Conservation (phyloP, 352 stramenopile genomes). For the Halophytophthora polymorphica region DNA sequence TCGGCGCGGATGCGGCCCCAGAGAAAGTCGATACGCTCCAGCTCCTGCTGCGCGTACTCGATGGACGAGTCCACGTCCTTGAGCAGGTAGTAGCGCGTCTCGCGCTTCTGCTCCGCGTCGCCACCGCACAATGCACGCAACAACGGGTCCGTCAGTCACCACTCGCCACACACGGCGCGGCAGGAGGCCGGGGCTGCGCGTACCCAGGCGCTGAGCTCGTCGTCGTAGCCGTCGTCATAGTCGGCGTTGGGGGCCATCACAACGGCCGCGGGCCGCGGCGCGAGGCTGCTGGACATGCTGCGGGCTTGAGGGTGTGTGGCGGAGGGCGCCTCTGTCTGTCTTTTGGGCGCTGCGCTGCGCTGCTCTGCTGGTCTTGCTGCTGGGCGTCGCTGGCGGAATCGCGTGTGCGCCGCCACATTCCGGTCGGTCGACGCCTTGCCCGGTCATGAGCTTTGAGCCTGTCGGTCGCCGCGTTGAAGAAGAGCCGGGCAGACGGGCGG, state of each 20-base stretch:
- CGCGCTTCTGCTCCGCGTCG: constrained; percentile 38
- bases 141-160: not conserved
- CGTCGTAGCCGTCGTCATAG: constrained; percentile 14
- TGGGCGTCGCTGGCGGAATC: too few species aligned
- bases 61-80: constrained; percentile 54
- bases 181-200: not conserved
- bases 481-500: too few species aligned
- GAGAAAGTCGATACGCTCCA: constrained; percentile 81
- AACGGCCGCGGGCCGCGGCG: constrained; percentile 4
- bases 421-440: too few species aligned
- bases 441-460: too few species aligned
- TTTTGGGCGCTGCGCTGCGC: too few species aligned
- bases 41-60: constrained; percentile 49
- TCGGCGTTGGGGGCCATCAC: constrained; percentile 7
- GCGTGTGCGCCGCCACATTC: too few species aligned
- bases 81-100: constrained; percentile 56
- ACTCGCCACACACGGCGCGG: not conserved
- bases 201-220: constrained; percentile 53
- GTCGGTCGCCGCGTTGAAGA: too few species aligned
- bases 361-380: too few species aligned
- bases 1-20: constrained; percentile 77
- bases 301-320: too few species aligned
- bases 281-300: constrained; percentile 24
- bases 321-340: too few species aligned
- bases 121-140: constrained; percentile 2